These are phyloP conservation scores for Phytopythium mirpurense DNA, from an alignment of 352 stramenopile genomes.

Conservation along the genomic window DNA sequence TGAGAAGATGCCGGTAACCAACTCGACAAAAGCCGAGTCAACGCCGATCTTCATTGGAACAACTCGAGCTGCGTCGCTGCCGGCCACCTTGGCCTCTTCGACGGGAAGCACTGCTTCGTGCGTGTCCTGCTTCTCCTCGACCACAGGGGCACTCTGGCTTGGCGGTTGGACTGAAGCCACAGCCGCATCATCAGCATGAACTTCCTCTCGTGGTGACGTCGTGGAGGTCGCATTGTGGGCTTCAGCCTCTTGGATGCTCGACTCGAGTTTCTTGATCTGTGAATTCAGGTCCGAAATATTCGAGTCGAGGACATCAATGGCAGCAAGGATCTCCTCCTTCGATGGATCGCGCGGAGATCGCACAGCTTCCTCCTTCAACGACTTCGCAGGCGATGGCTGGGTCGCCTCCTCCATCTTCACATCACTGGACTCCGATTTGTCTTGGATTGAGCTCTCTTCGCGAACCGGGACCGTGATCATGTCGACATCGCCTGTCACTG, in stretches of 20 bases:
- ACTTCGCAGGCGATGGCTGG: background rate
- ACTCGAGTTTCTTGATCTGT: constrained; percentile 55
- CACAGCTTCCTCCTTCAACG: constrained; percentile 1
- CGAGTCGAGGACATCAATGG: constrained; percentile 73
- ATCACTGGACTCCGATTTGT: background rate
- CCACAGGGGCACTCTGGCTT: background rate
- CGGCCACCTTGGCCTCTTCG: constrained; percentile 2
- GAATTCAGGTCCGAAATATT: constrained; percentile 65
- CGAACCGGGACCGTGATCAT: background rate
- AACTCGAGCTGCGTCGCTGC: constrained; percentile 1
- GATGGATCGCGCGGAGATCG: constrained; percentile 23
- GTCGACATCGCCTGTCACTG: background rate
- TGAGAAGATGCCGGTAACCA: constrained; percentile 57
- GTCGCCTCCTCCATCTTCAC: background rate
- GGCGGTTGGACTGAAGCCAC: background rate
- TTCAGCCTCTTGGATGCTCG: constrained; percentile 36
- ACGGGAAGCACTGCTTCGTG: background rate
- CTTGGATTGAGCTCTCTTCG: too few species aligned
- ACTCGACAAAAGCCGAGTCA: constrained; percentile 54
- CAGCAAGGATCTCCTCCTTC: constrained; percentile 77
- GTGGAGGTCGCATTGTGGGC: constrained; percentile 1
- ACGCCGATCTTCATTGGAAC: constrained; percentile 44
- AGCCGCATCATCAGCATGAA: background rate
- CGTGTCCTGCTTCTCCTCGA: background rate
- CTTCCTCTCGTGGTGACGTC: background rate